Conservation (phyloP, 768 basidiomycete species). For the Mrakia gelida region DNA sequence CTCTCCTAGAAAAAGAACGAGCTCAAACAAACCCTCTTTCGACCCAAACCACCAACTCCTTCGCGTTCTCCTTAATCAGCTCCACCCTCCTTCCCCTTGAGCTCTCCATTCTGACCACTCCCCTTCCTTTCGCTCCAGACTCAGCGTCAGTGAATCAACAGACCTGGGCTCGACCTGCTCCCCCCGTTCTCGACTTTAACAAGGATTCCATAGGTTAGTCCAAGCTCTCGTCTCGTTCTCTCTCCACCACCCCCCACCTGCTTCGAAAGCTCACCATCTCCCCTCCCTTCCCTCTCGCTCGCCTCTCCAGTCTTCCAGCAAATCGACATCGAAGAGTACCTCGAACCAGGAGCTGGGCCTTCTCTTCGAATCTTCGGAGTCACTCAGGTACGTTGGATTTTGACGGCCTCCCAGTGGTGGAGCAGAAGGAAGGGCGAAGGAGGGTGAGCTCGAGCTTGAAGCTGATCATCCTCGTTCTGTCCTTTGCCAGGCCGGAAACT, state of each 20-base stretch:
- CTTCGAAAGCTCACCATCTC: slow-evolving; percentile 10
- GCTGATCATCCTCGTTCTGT: background rate
- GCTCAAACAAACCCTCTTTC: slow-evolving; percentile 29
- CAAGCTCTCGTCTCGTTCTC: background rate
- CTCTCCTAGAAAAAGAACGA: slow-evolving; percentile 27
- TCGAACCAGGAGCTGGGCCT: slow-evolving; percentile 52
- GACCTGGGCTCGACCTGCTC: slow-evolving; percentile 42
- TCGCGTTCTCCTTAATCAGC: background rate
- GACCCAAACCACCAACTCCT: too few relatives aligned
- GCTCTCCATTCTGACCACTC: background rate
- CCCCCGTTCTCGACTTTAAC: slow-evolving; percentile 56
- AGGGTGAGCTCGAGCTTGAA: background rate
- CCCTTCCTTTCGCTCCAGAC: background rate
- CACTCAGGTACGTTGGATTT: slow-evolving; percentile 51
- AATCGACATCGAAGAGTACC: slow-evolving; percentile 78
- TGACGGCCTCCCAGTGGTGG: background rate
- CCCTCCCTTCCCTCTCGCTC: background rate
- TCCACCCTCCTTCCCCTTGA: background rate
- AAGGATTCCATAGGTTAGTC: slow-evolving; percentile 64
- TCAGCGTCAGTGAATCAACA: slow-evolving; percentile 38
- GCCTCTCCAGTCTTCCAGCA: slow-evolving; percentile 79
- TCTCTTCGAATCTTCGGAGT: slow-evolving; percentile 77
- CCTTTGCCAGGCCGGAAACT: slow-evolving; percentile 67
- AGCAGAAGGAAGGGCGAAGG: background rate
- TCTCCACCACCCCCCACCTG: slow-evolving; percentile 10